Evolutionary conservation across 352 stramenopile species (phyloP), one percentile per base, ranked within the genome.

Genomic region (Globisporangium iwayamae): DNA sequence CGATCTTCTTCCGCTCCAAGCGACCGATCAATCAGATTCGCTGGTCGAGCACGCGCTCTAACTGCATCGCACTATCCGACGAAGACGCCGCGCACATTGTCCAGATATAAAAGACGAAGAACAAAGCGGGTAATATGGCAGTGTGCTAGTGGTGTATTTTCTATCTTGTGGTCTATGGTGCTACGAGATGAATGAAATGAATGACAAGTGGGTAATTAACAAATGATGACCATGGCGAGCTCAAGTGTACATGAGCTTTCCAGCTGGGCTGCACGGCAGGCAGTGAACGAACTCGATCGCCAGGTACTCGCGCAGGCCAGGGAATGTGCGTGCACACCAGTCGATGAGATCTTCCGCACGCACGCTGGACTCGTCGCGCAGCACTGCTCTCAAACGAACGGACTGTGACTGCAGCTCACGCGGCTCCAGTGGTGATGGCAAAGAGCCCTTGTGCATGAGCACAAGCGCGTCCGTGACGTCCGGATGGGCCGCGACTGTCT

Each of bases 61-160:
- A 99, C 69, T 99, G 95, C 82, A 94, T 99, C 45, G 91, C 88
- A 13, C 88, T 99, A 48, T 93, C 83, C 13, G 98, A 98, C 69
- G 82, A 97, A 47, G 90, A 99, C 55, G 97, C 96, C 14, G 75
- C 98, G 30, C 97, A 99, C 73, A 96, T 99, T 66, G 81, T 98
- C 28, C 81, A 93, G 66, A 63, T 93, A 60, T 89, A 56, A 79
- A 20, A 9, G 13, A 67, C 57, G 34, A 7, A 57, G 47, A 22
- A 22, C 32, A 16, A 43, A 25, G n/a, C 46, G 48, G 36, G 46
- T 45, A 56, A 34, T 20, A 20, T 61, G 20, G 38, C 34, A 16
- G 14, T 25, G 5, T 45, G 9, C 7, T 32, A 0, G 36, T 41
- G 36, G 3, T 47, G 47, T 36, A 34, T 57, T 16, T 22, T 55